Evolutionary conservation across 352 stramenopile genomes (phyloP), one percentile per base, ranked within the genome.

Genomic region (Phytophthora rubi): DNA sequence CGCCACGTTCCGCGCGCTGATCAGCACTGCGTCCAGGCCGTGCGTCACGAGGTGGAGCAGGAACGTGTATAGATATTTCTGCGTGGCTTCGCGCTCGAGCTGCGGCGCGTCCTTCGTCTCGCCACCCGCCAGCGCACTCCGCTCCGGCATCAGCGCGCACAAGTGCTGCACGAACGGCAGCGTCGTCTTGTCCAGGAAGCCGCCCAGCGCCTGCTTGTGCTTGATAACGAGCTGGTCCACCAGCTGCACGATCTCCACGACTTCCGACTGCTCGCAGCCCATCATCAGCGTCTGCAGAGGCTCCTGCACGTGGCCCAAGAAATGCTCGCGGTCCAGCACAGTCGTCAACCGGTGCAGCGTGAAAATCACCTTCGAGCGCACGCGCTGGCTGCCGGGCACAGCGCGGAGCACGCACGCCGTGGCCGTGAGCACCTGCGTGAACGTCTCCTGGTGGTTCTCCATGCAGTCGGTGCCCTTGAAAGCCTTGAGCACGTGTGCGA

Each of bases 191-290:
- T 94, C 82, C 51, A 96, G 79, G 49, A 96, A 91, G 15, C 71
- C 71, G 0, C 83, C 82, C 6, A 96, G 73, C 35, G 73, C 77
- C 5, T 83, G 71, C 49, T 94, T 96, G 81, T 94, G 88, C 68
- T 91, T 90, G 76, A 94, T 93, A 62, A 96, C 93, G 42, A 96
- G 76, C 71, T 96, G 88, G 71, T 94, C 83, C 37, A 96, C 65
- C 8, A 96, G 70, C 72, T 94, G 88, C 55, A 96, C 86, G 26
- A 94, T 83, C 60, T 96, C 88, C 35, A 96, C 73, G 16, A 93
- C 85, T 51, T 96, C 87, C 3, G 68, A 64, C 12, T 79, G 62
- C 28, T 89, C 79, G 35, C 84, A 92, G 64, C 74, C 76, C 61
- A 88, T 71, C 83, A 93, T 92, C 15, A 94, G 60, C 30, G 77